phyloP scores from a whole-genome alignment of 148 eudicot species.

The Spergularia marina region DNA sequence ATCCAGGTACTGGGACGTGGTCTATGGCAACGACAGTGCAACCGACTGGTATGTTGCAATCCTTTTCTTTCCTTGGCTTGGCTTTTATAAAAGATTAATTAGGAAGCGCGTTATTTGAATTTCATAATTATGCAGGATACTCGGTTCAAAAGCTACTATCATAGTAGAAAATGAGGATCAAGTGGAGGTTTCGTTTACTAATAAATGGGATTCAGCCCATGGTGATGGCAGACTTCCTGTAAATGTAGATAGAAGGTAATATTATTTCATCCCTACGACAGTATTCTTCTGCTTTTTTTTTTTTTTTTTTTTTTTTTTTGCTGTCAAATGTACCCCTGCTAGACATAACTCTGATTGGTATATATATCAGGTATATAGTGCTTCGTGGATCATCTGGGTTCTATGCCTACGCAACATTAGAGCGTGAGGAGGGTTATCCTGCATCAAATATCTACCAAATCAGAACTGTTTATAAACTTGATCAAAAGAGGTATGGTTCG shows the following conservation, averaged over 20 bases:
- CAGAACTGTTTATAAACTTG: conserved; percentile 55
- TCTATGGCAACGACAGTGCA: conserved; percentile 26
- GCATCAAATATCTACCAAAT: conserved; percentile 34
- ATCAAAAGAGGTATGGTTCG: conserved; percentile 25
- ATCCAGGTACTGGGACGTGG: conserved; percentile 50
- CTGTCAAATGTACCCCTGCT: not conserved
- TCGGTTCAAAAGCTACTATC: conserved; percentile 41
- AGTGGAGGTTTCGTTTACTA: conserved; percentile 58
- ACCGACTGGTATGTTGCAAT: conserved; percentile 31
- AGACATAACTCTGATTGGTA: not conserved
- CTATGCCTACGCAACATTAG: conserved; percentile 46
- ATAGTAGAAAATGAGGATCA: conserved; percentile 40
- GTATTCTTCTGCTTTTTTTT: not conserved
- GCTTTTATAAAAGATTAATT: not conserved
- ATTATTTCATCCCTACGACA: not conserved
- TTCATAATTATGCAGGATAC: conserved; percentile 36
- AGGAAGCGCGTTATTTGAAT: not conserved
- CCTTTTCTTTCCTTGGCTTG: not conserved
- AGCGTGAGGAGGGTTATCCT: conserved; percentile 46
- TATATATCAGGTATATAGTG: conserved; percentile 45
- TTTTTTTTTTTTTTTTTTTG: not conserved
- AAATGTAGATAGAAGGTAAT: conserved; percentile 55
- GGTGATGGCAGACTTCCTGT: conserved; percentile 32
- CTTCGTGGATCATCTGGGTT: conserved; percentile 50
- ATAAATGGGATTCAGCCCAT: conserved; percentile 30